Percentiles rank a stretch among this genome's conserved stretches.
These are phyloP conservation scores for Penicillium paneum DNA, from an alignment of 2,329 filamentous ascomycete species.

Conservation along the genomic window DNA sequence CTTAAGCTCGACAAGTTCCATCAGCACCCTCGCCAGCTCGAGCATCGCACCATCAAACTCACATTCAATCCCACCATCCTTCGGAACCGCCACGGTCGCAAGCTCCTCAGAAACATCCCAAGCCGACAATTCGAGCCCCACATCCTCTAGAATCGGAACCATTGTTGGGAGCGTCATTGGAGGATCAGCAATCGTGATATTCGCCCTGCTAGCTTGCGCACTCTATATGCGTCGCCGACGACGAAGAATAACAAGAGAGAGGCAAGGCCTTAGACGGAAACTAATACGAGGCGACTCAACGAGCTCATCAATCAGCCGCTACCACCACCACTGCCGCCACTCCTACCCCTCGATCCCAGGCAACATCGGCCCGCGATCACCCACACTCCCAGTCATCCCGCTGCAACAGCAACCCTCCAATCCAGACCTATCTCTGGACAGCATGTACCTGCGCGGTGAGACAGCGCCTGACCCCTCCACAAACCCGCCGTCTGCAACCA, in stretches of 20 bases:
- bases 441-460: background rate
- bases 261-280: conserved; percentile 15
- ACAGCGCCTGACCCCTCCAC: background rate
- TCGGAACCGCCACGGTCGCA: background rate
- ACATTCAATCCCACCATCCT: background rate
- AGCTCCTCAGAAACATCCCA: background rate
- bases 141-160: conserved; percentile 11
- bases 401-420: conserved; percentile 4
- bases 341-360: conserved; percentile 7
- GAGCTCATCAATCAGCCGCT: conserved; percentile 8
- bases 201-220: conserved; percentile 24
- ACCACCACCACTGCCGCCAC: conserved; percentile 4
- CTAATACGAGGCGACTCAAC: conserved; percentile 18
- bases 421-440: conserved; percentile 7
- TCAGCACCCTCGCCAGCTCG: background rate
- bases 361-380: background rate
- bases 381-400: conserved; percentile 11
- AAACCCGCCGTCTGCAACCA: conserved; percentile 8
- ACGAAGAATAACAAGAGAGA: conserved; percentile 6
- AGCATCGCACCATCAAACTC: background rate
- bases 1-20: background rate
- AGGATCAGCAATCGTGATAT: conserved; percentile 22
- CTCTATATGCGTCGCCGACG: conserved; percentile 25
- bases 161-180: conserved; percentile 33
- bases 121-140: background rate